A percentile compares a stretch with the other conserved stretches of the same genome.
phyloP scores from a whole-genome alignment of 2,329 filamentous ascomycete genomes.

The Cadophora malorum region DNA sequence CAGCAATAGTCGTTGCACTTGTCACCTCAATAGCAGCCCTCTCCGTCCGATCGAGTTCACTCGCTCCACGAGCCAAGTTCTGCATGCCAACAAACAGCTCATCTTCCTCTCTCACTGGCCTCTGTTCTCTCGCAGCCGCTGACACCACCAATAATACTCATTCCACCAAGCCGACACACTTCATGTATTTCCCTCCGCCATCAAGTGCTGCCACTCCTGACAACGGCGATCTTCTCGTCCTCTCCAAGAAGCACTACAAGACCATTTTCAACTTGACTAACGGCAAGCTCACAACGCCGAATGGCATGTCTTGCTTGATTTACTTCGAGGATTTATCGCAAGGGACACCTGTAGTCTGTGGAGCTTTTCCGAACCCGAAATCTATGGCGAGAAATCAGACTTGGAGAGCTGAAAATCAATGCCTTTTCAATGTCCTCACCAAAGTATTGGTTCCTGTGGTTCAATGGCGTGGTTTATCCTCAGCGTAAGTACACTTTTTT shows the following conservation, averaged over 20 bases:
- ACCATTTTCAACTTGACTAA: neutral
- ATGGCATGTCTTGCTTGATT: conserved; percentile 7
- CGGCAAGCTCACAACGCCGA: neutral
- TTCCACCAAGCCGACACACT: conserved; percentile 6
- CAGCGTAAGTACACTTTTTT: neutral
- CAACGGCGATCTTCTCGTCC: neutral
- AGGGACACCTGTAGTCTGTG: neutral
- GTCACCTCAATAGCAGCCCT: neutral
- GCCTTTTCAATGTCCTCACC: neutral
- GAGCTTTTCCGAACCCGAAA: neutral
- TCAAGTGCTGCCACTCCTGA: neutral
- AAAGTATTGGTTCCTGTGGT: neutral
- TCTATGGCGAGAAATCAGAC: conserved; percentile 6
- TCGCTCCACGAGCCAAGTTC: neutral
- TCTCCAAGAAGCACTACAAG: neutral
- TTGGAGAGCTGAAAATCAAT: conserved; percentile 2
- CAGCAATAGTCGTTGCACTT: neutral
- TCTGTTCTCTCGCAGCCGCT: neutral
- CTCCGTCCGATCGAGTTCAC: neutral
- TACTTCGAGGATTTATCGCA: neutral
- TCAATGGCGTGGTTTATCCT: neutral
- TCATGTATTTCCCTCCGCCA: conserved; percentile 3
- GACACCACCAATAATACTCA: neutral
- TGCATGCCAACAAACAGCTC: neutral
- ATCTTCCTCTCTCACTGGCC: neutral